phyloP scores from a whole-genome alignment of 768 basidiomycete genomes.

The Mycena galericulata region DNA sequence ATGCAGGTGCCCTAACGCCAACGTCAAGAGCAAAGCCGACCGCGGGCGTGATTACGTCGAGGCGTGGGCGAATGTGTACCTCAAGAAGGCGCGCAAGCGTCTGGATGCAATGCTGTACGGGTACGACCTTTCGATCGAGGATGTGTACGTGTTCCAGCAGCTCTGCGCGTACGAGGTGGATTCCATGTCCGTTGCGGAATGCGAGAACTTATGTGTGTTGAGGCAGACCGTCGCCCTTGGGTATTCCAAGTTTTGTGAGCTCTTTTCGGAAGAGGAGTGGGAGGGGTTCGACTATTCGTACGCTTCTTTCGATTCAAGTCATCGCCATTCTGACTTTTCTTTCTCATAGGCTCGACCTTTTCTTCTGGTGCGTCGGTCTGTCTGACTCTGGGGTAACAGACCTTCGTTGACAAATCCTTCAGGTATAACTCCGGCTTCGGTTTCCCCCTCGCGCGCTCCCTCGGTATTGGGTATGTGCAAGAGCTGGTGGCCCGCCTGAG shows the following conservation, averaged over 20 bases:
- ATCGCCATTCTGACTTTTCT: not conserved
- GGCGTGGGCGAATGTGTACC: conserved; percentile 80
- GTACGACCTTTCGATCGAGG: conserved; percentile 71
- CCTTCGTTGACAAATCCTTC: too few species aligned
- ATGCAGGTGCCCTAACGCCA: conserved; percentile 73
- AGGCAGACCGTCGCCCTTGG: conserved; percentile 88
- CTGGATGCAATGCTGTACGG: conserved; percentile 71
- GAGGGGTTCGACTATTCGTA: conserved; percentile 91
- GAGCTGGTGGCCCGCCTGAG: conserved; percentile 88
- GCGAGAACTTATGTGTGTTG: not conserved
- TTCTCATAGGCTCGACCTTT: conserved; percentile 69
- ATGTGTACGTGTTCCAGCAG: conserved; percentile 83
- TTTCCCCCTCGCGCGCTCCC: conserved; percentile 79
- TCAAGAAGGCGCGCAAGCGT: conserved; percentile 72
- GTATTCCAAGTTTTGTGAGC: conserved; percentile 90
- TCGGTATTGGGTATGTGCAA: conserved; percentile 84
- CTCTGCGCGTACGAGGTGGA: conserved; percentile 64
- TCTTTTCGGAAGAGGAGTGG: conserved; percentile 95
- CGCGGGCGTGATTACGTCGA: conserved; percentile 69
- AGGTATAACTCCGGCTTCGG: conserved; percentile 88
- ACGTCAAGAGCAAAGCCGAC: conserved; percentile 56
- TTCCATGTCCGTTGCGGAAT: not conserved
- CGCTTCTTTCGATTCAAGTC: conserved; percentile 39
- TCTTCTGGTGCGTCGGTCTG: too few species aligned
- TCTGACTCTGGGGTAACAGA: too few species aligned